Evolutionary conservation across 768 basidiomycete species (phyloP), one percentile per base, ranked within the genome.

Genomic region (Tulasnella sp.): DNA sequence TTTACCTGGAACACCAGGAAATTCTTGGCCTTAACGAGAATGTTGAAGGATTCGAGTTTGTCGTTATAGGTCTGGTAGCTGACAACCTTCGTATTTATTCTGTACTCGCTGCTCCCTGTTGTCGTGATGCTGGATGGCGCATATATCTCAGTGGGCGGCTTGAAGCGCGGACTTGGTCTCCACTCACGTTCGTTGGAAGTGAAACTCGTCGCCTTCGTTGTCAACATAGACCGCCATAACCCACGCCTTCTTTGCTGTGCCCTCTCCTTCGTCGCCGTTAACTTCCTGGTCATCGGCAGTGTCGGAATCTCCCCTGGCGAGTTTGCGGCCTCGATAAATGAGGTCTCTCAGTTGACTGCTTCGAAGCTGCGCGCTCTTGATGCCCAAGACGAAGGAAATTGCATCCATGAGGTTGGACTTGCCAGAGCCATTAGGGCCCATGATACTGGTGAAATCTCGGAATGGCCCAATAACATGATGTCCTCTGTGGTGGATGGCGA

Each of bases 391-490:
- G 83, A 99, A 99, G 4, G 98, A 99, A 81, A 99, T 98, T 74
- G 98, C 98, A 83, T 99, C 98, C 98, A 99, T 99, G 77, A 99
- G 90, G 84, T 99, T 99, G 13, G 95, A 97, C 83, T 99, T 99
- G 79, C 98, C 98, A 0, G 97, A 95, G 78, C 98, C 97, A 91
- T 99, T 99, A 46, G 98, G 97, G 29, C 98, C 98, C 81, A 99
- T 98, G 76, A 98, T 88, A 15, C 95, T 97, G 0, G 97, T 96
- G 85, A 99, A 99, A 82, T 91, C 91, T 85, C 89, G 90, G 86
- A 96, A 96, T 1, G 95, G 95, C 0, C 95, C 96, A 71, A 96
- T 94, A 39, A 89, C 89, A 83, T 95, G 93, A 83, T 93, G 91
- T 51, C 92, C 91, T 79, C 92, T 92, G 81, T 4, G 73, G 26